phyloP scores from a whole-genome alignment of 768 basidiomycete species.

The Vararia minispora region DNA sequence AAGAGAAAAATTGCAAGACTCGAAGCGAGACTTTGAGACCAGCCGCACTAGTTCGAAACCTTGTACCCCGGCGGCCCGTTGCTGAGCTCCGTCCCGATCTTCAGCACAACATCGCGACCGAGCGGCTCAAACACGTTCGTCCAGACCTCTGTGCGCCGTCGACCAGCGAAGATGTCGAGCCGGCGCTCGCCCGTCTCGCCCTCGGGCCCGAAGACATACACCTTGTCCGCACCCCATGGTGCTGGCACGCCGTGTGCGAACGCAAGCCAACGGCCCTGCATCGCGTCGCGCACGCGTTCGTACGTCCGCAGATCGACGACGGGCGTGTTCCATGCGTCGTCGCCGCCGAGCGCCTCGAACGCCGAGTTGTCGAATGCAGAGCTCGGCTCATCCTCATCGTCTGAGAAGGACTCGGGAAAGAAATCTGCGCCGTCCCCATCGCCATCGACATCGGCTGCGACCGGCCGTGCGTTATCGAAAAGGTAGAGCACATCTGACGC shows the following conservation, averaged over 20 bases:
- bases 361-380: conserved; percentile 22
- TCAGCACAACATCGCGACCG: conserved; percentile 56
- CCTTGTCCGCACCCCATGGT: conserved; percentile 60
- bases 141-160: conserved; percentile 52
- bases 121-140: conserved; percentile 56
- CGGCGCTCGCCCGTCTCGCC: conserved; percentile 72
- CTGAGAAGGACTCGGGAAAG: conserved; percentile 15
- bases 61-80: conserved; percentile 41
- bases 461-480: conserved; percentile 61
- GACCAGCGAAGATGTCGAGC: conserved; percentile 49
- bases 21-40: no score
- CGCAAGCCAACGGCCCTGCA: conserved; percentile 65
- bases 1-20: no score
- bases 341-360: conserved; percentile 16
- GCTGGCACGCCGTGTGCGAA: conserved; percentile 67
- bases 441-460: conserved; percentile 23
- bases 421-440: conserved; percentile 19
- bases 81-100: conserved; percentile 63
- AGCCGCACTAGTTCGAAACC: no score
- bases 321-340: conserved; percentile 38
- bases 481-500: conserved; percentile 66
- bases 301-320: conserved; percentile 61
- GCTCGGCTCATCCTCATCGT: conserved; percentile 28
- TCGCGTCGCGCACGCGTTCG: conserved; percentile 51
- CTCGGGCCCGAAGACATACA: conserved; percentile 75